Conservation (phyloP, 148 eudicot species). For the Vaccinium corymbosum region DNA sequence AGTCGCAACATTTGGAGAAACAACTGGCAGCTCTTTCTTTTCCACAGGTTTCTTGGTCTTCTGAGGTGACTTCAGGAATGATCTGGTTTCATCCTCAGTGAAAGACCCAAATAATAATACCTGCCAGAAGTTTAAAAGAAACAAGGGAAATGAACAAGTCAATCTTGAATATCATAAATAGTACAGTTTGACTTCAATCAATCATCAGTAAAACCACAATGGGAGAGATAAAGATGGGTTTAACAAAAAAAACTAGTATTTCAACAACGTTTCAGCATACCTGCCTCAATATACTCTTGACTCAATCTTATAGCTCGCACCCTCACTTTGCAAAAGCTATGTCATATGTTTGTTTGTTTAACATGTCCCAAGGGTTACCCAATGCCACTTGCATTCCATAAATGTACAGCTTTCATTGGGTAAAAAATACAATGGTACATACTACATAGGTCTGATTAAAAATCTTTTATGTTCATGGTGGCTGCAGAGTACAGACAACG, state of each 20-base stretch:
- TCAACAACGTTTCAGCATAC: neutral
- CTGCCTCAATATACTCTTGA: neutral
- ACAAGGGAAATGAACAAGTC: neutral
- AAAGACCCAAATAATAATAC: slow-evolving; percentile 53
- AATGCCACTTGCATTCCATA: neutral
- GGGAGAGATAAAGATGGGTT: neutral
- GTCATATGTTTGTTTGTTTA: neutral
- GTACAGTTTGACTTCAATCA: neutral
- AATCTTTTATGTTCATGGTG: neutral
- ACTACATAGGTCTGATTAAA: neutral
- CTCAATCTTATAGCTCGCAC: neutral
- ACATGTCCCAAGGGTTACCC: neutral
- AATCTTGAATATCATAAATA: neutral
- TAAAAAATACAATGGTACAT: neutral
- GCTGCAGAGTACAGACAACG: neutral
- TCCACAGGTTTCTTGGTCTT: slow-evolving; percentile 21
- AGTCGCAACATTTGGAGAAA: slow-evolving; percentile 36
- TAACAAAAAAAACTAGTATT: neutral
- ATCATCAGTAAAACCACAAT: neutral
- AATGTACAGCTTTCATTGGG: neutral
- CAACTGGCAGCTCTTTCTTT: slow-evolving; percentile 42
- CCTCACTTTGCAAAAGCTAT: neutral
- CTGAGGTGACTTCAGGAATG: slow-evolving; percentile 27
- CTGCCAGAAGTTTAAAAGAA: slow-evolving; percentile 32
- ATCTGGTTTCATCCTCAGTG: slow-evolving; percentile 50